Conservation (phyloP, 345 rosid genomes). For the Dipteronia sinensis region DNA sequence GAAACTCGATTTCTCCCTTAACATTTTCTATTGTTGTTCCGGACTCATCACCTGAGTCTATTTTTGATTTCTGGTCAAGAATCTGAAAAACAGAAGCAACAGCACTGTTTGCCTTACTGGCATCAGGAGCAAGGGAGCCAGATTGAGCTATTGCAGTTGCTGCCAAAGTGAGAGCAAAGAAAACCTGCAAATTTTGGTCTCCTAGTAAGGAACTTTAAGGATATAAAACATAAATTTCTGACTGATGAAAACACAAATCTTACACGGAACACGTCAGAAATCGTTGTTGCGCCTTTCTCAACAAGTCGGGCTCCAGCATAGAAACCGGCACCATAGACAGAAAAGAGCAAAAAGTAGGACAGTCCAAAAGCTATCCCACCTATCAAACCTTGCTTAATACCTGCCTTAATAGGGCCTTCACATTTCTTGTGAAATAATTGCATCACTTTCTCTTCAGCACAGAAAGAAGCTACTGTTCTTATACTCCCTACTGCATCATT, state of each 20-base stretch:
- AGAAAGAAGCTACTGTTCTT: conserved; percentile 81
- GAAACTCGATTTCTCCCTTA: conserved; percentile 64
- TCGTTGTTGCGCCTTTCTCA: conserved; percentile 46
- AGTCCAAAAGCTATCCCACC: conserved; percentile 72
- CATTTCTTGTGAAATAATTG: conserved; percentile 58
- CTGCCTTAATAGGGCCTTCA: conserved; percentile 62
- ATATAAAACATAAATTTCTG: not conserved
- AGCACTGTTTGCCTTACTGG: conserved; percentile 52
- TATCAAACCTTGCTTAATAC: conserved; percentile 63
- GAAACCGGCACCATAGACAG: conserved; percentile 59
- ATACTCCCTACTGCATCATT: conserved; percentile 87
- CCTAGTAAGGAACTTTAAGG: not conserved
- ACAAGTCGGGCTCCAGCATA: conserved; percentile 74
- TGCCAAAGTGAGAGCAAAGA: conserved; percentile 65
- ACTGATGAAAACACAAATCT: conserved; percentile 7
- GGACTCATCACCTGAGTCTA: conserved; percentile 57
- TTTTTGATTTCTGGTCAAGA: conserved; percentile 59
- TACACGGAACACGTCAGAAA: conserved; percentile 67
- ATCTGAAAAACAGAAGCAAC: conserved; percentile 71
- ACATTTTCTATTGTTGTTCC: conserved; percentile 50
- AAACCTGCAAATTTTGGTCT: conserved; percentile 43
- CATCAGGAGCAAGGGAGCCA: conserved; percentile 57
- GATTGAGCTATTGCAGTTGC: conserved; percentile 61
- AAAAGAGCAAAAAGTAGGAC: conserved; percentile 51
- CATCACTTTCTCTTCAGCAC: conserved; percentile 83